Conservation (phyloP, 257 asterid species). For the Thymus mandschuricus region DNA sequence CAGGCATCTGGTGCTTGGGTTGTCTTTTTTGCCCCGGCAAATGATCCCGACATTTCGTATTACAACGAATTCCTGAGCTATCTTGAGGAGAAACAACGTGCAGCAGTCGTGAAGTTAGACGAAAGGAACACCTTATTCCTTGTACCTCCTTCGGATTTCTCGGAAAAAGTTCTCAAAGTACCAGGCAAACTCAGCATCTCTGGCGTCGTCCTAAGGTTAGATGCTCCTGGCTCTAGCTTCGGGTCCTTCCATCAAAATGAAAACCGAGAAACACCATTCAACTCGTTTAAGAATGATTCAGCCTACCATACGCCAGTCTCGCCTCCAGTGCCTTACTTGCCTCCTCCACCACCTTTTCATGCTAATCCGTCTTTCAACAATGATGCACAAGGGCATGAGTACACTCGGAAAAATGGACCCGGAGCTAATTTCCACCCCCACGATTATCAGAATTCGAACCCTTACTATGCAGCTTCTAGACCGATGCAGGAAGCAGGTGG, state of each 20-base stretch:
- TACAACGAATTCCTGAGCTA: conserved; percentile 90
- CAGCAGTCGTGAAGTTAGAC: conserved; percentile 90
- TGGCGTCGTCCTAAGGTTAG: conserved; percentile 77
- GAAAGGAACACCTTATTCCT: conserved; percentile 81
- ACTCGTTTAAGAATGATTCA: conserved; percentile 44
- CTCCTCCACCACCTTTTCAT: conserved; percentile 26
- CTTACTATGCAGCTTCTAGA: conserved; percentile 38
- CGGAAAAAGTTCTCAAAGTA: conserved; percentile 85
- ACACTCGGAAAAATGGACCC: conserved; percentile 42
- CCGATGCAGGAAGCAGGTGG: conserved; percentile 40
- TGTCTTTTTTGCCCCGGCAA: conserved; percentile 87
- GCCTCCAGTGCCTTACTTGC: conserved; percentile 57
- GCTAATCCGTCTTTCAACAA: neutral
- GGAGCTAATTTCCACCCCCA: conserved; percentile 55
- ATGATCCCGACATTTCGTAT: conserved; percentile 76
- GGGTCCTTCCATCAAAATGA: conserved; percentile 53
- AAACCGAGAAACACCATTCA: conserved; percentile 38
- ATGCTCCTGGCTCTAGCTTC: conserved; percentile 53
- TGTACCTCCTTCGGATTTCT: conserved; percentile 95
- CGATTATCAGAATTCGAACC: conserved; percentile 44
- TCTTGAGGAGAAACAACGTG: conserved; percentile 87
- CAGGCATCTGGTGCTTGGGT: conserved; percentile 85
- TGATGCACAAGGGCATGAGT: conserved; percentile 42
- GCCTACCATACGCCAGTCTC: conserved; percentile 49
- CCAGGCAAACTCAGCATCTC: conserved; percentile 89